A percentile compares a stretch with the other conserved stretches of the same genome.
These are phyloP conservation scores for Bolboschoenus planiculmis DNA, from an alignment of 176 grass and related monocot genomes.

Conservation along the genomic window DNA sequence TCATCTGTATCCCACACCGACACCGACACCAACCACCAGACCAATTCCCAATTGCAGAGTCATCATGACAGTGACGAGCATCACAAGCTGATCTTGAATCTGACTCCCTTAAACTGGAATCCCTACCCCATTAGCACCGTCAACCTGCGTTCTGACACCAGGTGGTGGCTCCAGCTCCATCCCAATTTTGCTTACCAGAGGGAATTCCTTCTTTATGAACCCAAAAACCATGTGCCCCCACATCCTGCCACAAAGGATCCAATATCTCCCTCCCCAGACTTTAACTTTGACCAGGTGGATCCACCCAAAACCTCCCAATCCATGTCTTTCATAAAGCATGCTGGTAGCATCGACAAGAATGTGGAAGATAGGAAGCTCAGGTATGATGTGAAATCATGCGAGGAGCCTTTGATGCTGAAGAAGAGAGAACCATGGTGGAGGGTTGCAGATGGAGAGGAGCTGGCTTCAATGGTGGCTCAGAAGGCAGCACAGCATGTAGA, in stretches of 20 bases:
- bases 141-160: slow-evolving; percentile 43
- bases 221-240: slow-evolving; percentile 21
- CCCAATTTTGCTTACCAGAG: slow-evolving; percentile 46
- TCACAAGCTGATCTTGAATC: slow-evolving; percentile 26
- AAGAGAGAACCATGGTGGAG: slow-evolving; percentile 72
- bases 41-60: slow-evolving; percentile 25
- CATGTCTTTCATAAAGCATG: slow-evolving; percentile 36
- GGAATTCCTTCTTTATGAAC: slow-evolving; percentile 35
- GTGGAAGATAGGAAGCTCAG: slow-evolving; percentile 30
- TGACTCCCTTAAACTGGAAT: slow-evolving; percentile 55
- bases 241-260: slow-evolving; percentile 7
- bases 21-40: neutral
- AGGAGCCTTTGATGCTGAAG: slow-evolving; percentile 38
- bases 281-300: slow-evolving; percentile 28
- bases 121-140: slow-evolving; percentile 33
- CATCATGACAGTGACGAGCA: slow-evolving; percentile 20
- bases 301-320: slow-evolving; percentile 24
- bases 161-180: slow-evolving; percentile 77
- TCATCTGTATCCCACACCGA: neutral
- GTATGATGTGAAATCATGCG: slow-evolving; percentile 30
- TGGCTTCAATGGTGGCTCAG: slow-evolving; percentile 80
- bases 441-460: slow-evolving; percentile 51
- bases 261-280: slow-evolving; percentile 20
- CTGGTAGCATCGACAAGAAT: slow-evolving; percentile 25
- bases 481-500: slow-evolving; percentile 57